Conservation (phyloP, 495 filamentous ascomycete genomes). For the Neurospora sp. region DNA sequence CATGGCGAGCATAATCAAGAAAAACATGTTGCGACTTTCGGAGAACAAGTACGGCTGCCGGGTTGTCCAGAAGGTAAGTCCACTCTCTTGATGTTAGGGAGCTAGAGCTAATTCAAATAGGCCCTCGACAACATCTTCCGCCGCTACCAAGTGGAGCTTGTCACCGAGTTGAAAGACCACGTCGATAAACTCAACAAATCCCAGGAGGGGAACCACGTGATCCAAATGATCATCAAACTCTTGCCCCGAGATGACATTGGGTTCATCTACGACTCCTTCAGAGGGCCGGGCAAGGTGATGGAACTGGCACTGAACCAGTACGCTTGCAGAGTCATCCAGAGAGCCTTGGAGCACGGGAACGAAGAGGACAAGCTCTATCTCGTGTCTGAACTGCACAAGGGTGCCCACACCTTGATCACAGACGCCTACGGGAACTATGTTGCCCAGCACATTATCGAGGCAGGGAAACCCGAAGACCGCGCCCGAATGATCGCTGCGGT, state of each 20-base stretch:
- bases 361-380: slow-evolving; percentile 59
- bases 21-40: slow-evolving; percentile 68
- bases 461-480: slow-evolving; percentile 69
- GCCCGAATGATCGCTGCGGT: slow-evolving; percentile 64
- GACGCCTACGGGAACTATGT: slow-evolving; percentile 98
- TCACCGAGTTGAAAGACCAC: slow-evolving; percentile 72
- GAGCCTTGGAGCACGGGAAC: slow-evolving; percentile 80
- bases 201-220: slow-evolving; percentile 93
- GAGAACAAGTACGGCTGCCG: slow-evolving; percentile 91
- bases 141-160: slow-evolving; percentile 78
- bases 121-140: slow-evolving; percentile 85
- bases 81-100: not conserved
- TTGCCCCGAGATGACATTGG: slow-evolving; percentile 73
- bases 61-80: slow-evolving; percentile 80
- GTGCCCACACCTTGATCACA: slow-evolving; percentile 60
- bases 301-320: slow-evolving; percentile 71
- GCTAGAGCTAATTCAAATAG: slow-evolving; percentile 30
- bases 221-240: slow-evolving; percentile 89
- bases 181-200: slow-evolving; percentile 76
- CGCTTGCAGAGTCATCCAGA: slow-evolving; percentile 88
- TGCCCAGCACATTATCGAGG: slow-evolving; percentile 83
- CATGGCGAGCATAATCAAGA: slow-evolving; percentile 77
- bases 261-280: slow-evolving; percentile 83
- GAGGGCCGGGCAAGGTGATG: slow-evolving; percentile 54
- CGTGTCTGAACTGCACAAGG: slow-evolving; percentile 68